Base-by-base conservation (phyloP, 2,329 filamentous ascomycete species). In the Cercospora sojina region DNA sequence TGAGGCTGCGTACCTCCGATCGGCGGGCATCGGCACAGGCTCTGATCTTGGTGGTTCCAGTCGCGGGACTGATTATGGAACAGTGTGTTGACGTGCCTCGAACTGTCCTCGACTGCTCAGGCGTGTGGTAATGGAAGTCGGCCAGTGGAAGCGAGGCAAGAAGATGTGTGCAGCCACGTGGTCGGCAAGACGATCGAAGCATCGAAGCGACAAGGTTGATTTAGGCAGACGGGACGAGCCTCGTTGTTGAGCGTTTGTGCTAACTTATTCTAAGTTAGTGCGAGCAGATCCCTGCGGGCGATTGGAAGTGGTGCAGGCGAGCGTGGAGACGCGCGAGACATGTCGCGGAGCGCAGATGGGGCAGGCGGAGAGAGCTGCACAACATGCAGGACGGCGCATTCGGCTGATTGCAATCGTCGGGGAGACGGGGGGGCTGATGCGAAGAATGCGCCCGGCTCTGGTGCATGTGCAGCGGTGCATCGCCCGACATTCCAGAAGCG, bases 31-130 rank as follows among this genome's bases (percentile, higher is more conserved):
- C 62, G 5, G 41, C 56, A 3, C 62, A 59, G 18, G 32, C 25
- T 55, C 32, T 64, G n/a, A 18, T 64, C 8, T 7, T 64, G 20
- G 35, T 23, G 16, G 55, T 59, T 3, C 62, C 62, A 4, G 25
- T 59, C 3, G 13, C 16, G 5, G 29, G 1, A 3, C 25, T 64
- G 20, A 6, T 64, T 38, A 29, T 47, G 41, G 41, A 47, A 5
- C 41, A 47, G 3, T 47, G 16, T 4, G 41, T 47, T 47, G 41
- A 23, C 5, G 18, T 49, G 43, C 43, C 43, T 49, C 43, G 43
- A 20, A 23, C 43, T 10, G 18, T 49, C 18, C 43, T 49, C 43
- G 43, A 49, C 43, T 49, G 43, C 20, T 23, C 18, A 13, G 10
- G 43, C 12, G 43, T 23, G 5, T 49, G 43, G 43, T 49, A 20